These are phyloP conservation scores for Klebsormidium nitens DNA, from an alignment of 139 green algal species.

Conservation along the genomic window DNA sequence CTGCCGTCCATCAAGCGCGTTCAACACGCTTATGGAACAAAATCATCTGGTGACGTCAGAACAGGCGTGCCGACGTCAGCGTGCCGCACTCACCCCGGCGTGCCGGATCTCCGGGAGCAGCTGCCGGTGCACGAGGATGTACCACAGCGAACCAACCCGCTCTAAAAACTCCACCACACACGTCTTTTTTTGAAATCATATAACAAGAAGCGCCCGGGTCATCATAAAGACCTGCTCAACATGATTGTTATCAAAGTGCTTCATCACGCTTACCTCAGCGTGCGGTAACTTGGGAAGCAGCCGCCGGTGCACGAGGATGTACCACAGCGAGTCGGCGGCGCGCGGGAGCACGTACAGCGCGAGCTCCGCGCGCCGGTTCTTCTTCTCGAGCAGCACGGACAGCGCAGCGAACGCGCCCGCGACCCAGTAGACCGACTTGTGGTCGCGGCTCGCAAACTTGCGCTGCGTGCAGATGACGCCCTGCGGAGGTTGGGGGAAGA, in stretches of 20 bases:
- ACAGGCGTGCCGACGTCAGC: too few species aligned
- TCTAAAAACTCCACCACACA: too few species aligned
- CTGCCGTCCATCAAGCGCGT: too few species aligned
- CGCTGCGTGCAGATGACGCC: conserved; percentile 19
- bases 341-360: conserved; percentile 47
- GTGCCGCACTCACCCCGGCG: too few species aligned
- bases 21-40: too few species aligned
- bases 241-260: too few species aligned
- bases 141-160: conserved; percentile 35
- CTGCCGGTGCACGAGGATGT: conserved; percentile 37
- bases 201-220: too few species aligned
- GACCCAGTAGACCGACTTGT: conserved; percentile 30
- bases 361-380: conserved; percentile 42
- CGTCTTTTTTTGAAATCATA: too few species aligned
- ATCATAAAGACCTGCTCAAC: too few species aligned
- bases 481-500: background rate
- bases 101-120: conserved; percentile 19
- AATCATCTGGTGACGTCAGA: too few species aligned
- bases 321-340: conserved; percentile 38
- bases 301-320: conserved; percentile 36
- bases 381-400: conserved; percentile 47
- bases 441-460: conserved; percentile 18
- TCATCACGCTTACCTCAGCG: conserved; percentile 17
- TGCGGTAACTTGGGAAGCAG: conserved; percentile 19
- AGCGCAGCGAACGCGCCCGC: conserved; percentile 11